Base-by-base conservation (phyloP, 1,284 basidiomycete genomes). In the Ustilago lituana region DNA sequence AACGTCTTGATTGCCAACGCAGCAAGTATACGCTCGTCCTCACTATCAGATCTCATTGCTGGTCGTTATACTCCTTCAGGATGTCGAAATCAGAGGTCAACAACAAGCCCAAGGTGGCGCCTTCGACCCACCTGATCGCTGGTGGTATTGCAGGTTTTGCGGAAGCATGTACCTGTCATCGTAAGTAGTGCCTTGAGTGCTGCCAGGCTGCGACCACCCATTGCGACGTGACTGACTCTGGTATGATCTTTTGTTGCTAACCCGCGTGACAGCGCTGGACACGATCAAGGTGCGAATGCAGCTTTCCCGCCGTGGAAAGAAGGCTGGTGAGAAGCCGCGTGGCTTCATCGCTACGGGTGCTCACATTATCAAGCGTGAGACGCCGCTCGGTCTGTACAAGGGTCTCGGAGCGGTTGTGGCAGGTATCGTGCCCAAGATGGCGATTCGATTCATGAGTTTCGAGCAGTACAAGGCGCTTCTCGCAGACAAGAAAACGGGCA, bases 261-360 rank as follows among this genome's bases (percentile, higher is more conserved):
- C 24, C 27, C n/a, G n/a, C n/a, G 7, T 35, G 7, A 24, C 65
- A 80, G 78, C 80, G 15, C 76, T 97, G 41, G 95, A 97, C 83
- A 97, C 94, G 26, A 97, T 97, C 87, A 97, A 97, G 86, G 94
- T 81, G 51, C 91, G 94, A 48, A 98, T 98, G 94, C 94, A 98
- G 85, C 89, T 98, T 54, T 80, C 79, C 22, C 75, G 77, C 41
- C 45, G 73, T 38, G 76, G 77, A 40, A 75, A 61, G 32, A 58
- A 44, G 11, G 36, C 57, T 5, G 79, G 78, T 15, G 72, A 76
- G 45, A 81, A 94, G 85, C 86, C 94, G 1, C 87, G 95, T 51
- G 94, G 94, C 0, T 97, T 98, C 84, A 84, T 97, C 69, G 93
- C 93, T 14, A 98, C 96, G 0, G 95, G 93, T 20, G 85, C 87